phyloP scores from a whole-genome alignment of 805 yeast species.

The Gaillardinia entomophila region DNA sequence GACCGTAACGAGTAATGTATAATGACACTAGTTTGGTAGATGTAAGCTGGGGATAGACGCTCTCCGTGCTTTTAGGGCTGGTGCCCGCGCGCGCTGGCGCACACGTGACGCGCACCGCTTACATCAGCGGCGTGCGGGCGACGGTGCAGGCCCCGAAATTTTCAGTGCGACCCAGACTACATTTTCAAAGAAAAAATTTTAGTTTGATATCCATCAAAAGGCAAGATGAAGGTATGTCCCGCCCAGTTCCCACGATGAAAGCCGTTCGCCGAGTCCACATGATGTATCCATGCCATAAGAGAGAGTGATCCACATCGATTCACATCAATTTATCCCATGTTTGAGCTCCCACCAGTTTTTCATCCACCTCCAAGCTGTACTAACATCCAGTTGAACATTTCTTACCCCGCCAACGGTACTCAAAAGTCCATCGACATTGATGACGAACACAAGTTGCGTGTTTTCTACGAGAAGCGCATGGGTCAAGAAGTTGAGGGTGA shows the following conservation, averaged over 20 bases:
- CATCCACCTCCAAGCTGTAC: constrained; percentile 3
- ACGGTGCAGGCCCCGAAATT: not conserved
- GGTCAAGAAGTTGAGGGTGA: constrained; percentile 99
- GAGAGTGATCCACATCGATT: too few relatives aligned
- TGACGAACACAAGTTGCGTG: constrained; percentile 98
- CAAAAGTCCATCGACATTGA: constrained; percentile 97
- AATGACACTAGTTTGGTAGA: not conserved
- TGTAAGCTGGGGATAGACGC: too few relatives aligned
- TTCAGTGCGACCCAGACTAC: not conserved
- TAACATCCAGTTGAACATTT: constrained; percentile 80
- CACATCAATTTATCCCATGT: too few relatives aligned
- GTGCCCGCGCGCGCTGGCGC: not conserved
- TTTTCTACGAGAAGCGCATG: constrained; percentile 98
- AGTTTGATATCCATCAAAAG: constrained; percentile 20
- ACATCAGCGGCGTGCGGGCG: not conserved
- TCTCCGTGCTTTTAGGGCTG: not conserved
- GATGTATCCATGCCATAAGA: too few relatives aligned
- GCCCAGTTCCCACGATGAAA: too few relatives aligned
- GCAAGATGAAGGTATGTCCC: constrained; percentile 45
- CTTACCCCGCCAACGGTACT: constrained; percentile 99
- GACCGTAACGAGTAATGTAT: not conserved
- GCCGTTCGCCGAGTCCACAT: too few relatives aligned
- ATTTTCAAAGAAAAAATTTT: constrained; percentile 10
- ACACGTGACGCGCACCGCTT: not conserved
- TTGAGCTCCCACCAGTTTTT: too few relatives aligned